Base-by-base conservation (phyloP, 1,284 basidiomycete species). In the Irpex sp. region DNA sequence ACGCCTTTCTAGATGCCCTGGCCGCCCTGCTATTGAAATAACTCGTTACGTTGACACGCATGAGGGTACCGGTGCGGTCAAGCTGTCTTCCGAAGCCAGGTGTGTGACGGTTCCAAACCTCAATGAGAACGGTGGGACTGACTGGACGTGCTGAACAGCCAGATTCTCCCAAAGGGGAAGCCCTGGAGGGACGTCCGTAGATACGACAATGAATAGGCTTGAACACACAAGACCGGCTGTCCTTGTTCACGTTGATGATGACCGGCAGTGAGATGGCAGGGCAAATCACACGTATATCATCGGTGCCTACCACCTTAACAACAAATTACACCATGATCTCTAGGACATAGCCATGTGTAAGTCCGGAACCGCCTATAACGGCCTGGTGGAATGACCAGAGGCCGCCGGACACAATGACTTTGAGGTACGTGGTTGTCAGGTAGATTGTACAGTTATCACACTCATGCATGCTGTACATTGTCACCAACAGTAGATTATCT, bases 1-100 rank as follows among this genome's bases (percentile, higher is more conserved):
- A 63, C 54, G 53, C 43, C 61, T 57, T 58, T 62, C 50, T 68
- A 93, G 91, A 66, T 93, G 90, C 71, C 77, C 79, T 55, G 79
- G 81, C 43, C 72, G 75, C 60, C 84, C 89, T 59, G 85, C 87
- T n/a, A 77, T 89, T 26, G 90, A 93, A 75, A 80, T 93, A 56
- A 93, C 90, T 6, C 81, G 80, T 62, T 75, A 81, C 37, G 77
- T 84, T 31, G 75, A 80, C n/a, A 74, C 90, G 55, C 79, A 91
- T 67, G 66, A 78, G 49, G 71, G 75, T 49, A 89, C 88, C n/a
- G 90, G 90, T 2, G 82, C 85, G 69, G 79, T 92, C 4, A 78
- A 81, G 62, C 71, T 91, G 58, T 85, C 87, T 59, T 63, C 76
- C 39, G 70, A 77, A 53, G 63, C 77, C 49, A 80, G 76, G 86